phyloP scores from a whole-genome alignment of 169 alveolate genomes.

The Babesia ovata region DNA sequence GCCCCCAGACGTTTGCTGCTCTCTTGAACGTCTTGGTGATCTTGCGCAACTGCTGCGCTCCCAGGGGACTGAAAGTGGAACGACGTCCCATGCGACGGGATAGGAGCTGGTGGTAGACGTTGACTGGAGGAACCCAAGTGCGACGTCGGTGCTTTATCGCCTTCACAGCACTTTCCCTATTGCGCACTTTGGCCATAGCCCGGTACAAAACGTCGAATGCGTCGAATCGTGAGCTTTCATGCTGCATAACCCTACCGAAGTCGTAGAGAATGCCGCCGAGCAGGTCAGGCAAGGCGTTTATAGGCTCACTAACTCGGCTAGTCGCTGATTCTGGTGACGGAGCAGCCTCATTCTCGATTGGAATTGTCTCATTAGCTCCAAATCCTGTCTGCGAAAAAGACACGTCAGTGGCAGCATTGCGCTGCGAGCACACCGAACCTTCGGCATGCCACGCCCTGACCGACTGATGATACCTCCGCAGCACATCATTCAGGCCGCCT shows the following conservation, averaged over 20 bases:
- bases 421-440: not conserved
- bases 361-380: not conserved
- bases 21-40: not conserved
- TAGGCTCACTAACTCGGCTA: not conserved
- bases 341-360: not conserved
- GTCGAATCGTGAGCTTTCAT: slow-evolving; percentile 23
- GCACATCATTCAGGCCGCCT: not conserved
- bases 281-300: slow-evolving; percentile 1
- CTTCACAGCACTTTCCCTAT: slow-evolving; percentile 8
- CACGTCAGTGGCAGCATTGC: not conserved
- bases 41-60: not conserved
- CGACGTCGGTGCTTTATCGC: slow-evolving; percentile 17
- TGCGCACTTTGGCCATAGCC: slow-evolving; percentile 10
- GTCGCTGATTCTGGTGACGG: not conserved
- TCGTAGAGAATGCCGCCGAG: slow-evolving; percentile 50
- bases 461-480: not conserved
- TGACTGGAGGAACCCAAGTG: not conserved
- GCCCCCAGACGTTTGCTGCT: slow-evolving; percentile 60
- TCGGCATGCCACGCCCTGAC: not conserved
- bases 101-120: slow-evolving; percentile 39
- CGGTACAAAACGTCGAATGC: slow-evolving; percentile 46
- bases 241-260: slow-evolving; percentile 42
- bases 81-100: slow-evolving; percentile 37
- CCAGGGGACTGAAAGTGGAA: not conserved
- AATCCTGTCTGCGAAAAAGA: not conserved